Base-by-base conservation (phyloP, 2,329 filamentous ascomycete species). In the Arthrobotrys sphaeroides region DNA sequence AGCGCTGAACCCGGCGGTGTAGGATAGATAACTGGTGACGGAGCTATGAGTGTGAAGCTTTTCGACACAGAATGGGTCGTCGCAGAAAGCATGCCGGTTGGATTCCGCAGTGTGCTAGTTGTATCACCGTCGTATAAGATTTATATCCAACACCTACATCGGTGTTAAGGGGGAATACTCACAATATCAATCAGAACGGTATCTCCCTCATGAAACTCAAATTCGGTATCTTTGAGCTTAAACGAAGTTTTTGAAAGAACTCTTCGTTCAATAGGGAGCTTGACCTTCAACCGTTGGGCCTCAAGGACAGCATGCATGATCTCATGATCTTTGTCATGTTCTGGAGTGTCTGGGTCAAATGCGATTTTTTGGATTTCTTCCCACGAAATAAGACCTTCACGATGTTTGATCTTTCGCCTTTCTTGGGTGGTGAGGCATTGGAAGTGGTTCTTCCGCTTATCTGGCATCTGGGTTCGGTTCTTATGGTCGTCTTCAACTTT, bases 291-390 rank as follows among this genome's bases (percentile, higher is more conserved):
- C n/a, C 70, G 43, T 51, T 74, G 70, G 4, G 70, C 70, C 20
- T 74, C 70, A 3, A 74, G 43, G 12, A 74, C 55, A 12, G 18
- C 61, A 16, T 74, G 70, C 70, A 74, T 74, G 28, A 74, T 67
- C 28, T 74, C 70, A 16, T 74, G 70, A 36, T 74, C 70, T 26
- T 74, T 74, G 7, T 74, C 62, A n/a, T 68, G 62, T n/a, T 74
- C 70, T 6, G 55, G 10, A 6, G 31, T 57, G 22, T 57, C 45
- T 12, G 31, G 26, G n/a, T 66, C 53, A 26, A 68, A 59, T 5
- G 62, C 62, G 20, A 74, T 64, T 5, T 47, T 47, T 49, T 74
- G 70, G 13, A 74, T 64, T 10, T 64, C 31, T 36, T 74, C 70
- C 70, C 70, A 74, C 16, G 61, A 68, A 20, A 74, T 64, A 12